These are phyloP conservation scores for Kurtzmaniella cleridarum DNA, from an alignment of 805 yeast species.

Conservation along the genomic window DNA sequence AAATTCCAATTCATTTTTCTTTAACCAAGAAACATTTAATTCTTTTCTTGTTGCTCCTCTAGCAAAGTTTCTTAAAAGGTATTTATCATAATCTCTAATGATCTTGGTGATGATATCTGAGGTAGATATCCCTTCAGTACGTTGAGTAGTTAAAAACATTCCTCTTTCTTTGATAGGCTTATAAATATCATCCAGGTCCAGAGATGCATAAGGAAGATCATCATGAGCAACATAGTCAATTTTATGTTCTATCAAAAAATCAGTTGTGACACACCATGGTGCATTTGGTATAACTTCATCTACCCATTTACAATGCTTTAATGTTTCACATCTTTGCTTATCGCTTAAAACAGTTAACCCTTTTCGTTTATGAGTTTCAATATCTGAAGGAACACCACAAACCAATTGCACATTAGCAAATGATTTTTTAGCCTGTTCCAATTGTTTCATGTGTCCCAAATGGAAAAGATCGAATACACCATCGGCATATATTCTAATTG, in stretches of 20 bases:
- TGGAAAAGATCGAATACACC: conserved; percentile 97
- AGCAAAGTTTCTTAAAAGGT: conserved; percentile 93
- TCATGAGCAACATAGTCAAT: conserved; percentile 98
- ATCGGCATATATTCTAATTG: conserved; percentile 93
- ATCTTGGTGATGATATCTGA: conserved; percentile 94
- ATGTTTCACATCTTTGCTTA: conserved; percentile 83
- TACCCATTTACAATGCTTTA: conserved; percentile 93
- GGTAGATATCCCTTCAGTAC: conserved; percentile 95
- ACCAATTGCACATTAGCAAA: conserved; percentile 80
- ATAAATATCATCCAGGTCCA: conserved; percentile 88
- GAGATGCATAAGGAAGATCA: conserved; percentile 88
- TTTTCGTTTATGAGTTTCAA: conserved; percentile 84
- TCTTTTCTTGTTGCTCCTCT: conserved; percentile 97
- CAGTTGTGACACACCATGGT: conserved; percentile 91
- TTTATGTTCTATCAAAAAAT: conserved; percentile 68
- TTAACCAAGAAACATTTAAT: conserved; percentile 93
- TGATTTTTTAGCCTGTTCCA: conserved; percentile 93
- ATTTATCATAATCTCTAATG: conserved; percentile 93
- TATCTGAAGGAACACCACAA: conserved; percentile 88
- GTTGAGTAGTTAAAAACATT: conserved; percentile 86
- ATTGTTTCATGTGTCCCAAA: conserved; percentile 95
- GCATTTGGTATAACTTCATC: conserved; percentile 93
- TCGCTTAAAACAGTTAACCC: conserved; percentile 91
- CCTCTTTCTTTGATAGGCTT: conserved; percentile 88
- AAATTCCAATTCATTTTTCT: conserved; percentile 92